Evolutionary conservation across 2,329 filamentous ascomycete genomes (phyloP).

Genomic region (Cryphonectria japonica): DNA sequence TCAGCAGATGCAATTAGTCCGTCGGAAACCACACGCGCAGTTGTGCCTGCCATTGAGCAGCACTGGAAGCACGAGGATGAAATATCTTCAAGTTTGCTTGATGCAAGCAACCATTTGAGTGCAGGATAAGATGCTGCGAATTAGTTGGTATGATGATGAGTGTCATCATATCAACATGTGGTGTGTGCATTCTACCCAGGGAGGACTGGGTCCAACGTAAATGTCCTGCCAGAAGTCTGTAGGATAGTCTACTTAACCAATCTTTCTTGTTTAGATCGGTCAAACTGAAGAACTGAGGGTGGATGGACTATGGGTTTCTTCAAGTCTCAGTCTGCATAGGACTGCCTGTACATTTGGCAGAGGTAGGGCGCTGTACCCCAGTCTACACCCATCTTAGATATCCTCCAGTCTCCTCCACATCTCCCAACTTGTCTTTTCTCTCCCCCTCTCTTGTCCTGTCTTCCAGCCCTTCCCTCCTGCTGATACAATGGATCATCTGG

Average conservation of each 20-base stretch:
- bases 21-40: not conserved
- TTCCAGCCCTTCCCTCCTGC: too few species aligned
- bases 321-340: not conserved
- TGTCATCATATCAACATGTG: not conserved
- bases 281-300: not conserved
- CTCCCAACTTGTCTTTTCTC: not conserved
- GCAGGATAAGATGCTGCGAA: not conserved
- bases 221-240: not conserved
- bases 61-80: not conserved
- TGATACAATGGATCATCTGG: too few species aligned
- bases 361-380: not conserved
- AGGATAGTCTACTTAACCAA: not conserved
- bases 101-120: not conserved
- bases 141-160: not conserved
- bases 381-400: not conserved
- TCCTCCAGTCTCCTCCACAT: not conserved
- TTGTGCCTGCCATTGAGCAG: not conserved
- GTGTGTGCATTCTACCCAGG: not conserved
- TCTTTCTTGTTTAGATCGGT: not conserved
- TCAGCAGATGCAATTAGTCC: not conserved
- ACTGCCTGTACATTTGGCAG: not conserved
- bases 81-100: not conserved
- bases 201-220: not conserved
- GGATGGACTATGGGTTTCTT: not conserved
- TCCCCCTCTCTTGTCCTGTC: not conserved